Base-by-base conservation (phyloP, 2,329 filamentous ascomycete genomes). In the Penicillium sp. region DNA sequence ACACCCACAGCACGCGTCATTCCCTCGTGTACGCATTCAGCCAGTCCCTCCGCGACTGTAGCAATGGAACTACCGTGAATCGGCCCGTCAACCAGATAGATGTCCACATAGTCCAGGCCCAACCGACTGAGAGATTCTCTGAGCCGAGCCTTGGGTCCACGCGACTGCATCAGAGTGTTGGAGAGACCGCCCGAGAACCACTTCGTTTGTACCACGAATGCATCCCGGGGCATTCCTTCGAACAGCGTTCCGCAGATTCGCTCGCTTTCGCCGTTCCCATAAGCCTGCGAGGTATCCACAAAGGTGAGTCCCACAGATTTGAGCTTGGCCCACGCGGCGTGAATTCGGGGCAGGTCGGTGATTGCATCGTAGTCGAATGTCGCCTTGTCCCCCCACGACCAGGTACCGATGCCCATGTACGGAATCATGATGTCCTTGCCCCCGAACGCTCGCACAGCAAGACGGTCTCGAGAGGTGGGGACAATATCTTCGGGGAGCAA, bases 11-110 rank as follows among this genome's bases (percentile, higher is more conserved):
- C 64, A 28, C 66, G 67, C 3, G 71, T 60, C 39, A 74, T 58
- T 0, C 72, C 72, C 9, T 61, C 50, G 29, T 74, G 62, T 11
- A 75, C 71, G 51, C 72, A 74, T 24, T 71, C 64, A 0, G 71
- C 71, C 38, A 75, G 50, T 1, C 67, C 68, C 45, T 71, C 65
- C 4, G 72, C 72, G 6, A 73, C 65, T 6, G 56, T 65, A 13
- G 64, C 61, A 51, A 74, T 70, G 33, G 59, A 62, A 46, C 66
- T 66, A 9, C 65, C 50, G 49, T 75, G 73, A 5, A 72, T 66
- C 3, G 67, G 74, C 12, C 73, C 73, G 45, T 76, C 71, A 2
- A 74, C 67, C 7, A 73, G 61, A 45, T 70, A 72, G 39, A 71
- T 62, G 47, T 73, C 70, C 11, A 73, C 61, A 47, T 69, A 70